Evolutionary conservation across 306 rosid genomes (phyloP).

Genomic region (Hippophae rhamnoides): DNA sequence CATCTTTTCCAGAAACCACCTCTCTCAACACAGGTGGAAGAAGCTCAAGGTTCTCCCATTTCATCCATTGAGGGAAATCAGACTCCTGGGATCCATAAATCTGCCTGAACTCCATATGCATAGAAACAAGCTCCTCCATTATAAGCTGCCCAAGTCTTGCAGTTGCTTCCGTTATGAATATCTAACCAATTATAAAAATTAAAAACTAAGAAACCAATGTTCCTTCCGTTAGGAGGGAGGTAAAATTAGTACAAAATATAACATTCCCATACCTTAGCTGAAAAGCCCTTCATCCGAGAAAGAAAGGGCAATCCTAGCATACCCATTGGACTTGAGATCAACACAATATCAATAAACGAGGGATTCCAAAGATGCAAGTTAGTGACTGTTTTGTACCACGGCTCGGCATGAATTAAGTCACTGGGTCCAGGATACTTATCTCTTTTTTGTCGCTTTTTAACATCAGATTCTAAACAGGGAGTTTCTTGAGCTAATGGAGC

Average conservation of each 20-base stretch:
- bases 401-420: constrained; percentile 43
- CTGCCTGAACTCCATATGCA: constrained; percentile 70
- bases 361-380: constrained; percentile 54
- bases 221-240: background rate
- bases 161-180: constrained; percentile 69
- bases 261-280: constrained; percentile 41
- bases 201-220: constrained; percentile 10
- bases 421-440: constrained; percentile 34
- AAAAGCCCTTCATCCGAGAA: constrained; percentile 51
- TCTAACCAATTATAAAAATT: constrained; percentile 33
- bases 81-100: constrained; percentile 56
- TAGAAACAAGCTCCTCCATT: constrained; percentile 84
- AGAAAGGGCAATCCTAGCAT: constrained; percentile 76
- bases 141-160: constrained; percentile 67
- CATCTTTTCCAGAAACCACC: constrained; percentile 57
- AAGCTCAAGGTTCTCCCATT: constrained; percentile 47
- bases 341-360: constrained; percentile 54
- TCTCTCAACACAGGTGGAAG: constrained; percentile 52
- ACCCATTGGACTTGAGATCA: constrained; percentile 87
- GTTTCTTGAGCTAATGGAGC: constrained; percentile 17
- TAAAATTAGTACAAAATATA: background rate
- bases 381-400: constrained; percentile 49
- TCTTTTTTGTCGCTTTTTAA: constrained; percentile 33
- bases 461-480: constrained; percentile 9
- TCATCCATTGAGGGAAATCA: constrained; percentile 55